A percentile compares a stretch with the other conserved stretches of the same genome.
Conservation (phyloP, 805 yeast genomes). For the Metschnikowia noctiluminum region DNA sequence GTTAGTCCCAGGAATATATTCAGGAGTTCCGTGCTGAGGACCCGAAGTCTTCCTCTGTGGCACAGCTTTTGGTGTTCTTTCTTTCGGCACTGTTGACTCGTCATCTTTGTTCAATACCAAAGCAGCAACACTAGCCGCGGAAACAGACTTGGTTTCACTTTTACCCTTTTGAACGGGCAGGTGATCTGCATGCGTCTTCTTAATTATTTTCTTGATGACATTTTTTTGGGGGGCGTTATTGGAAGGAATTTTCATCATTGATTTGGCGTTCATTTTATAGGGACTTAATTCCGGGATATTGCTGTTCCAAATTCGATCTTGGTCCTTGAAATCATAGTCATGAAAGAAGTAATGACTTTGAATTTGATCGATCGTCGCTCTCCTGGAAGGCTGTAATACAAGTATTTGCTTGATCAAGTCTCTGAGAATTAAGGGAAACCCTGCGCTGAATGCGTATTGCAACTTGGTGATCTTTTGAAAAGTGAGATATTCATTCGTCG, state of each 20-base stretch:
- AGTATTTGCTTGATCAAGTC: conserved; percentile 66
- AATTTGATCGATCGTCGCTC: conserved; percentile 57
- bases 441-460: conserved; percentile 68
- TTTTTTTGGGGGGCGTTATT: conserved; percentile 5
- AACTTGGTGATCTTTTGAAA: conserved; percentile 78
- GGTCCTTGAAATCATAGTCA: conserved; percentile 62
- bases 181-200: conserved; percentile 1
- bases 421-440: conserved; percentile 55
- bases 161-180: background rate
- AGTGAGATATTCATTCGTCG: conserved; percentile 75
- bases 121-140: conserved; percentile 42
- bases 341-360: conserved; percentile 72
- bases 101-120: conserved; percentile 32
- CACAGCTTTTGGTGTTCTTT: conserved; percentile 10
- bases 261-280: conserved; percentile 68
- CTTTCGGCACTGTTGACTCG: conserved; percentile 1
- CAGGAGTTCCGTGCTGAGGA: conserved; percentile 16
- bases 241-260: conserved; percentile 72
- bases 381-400: conserved; percentile 63
- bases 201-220: conserved; percentile 2
- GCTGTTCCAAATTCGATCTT: conserved; percentile 63
- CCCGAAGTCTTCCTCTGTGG: background rate
- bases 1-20: conserved; percentile 57
- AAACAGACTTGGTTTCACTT: conserved; percentile 14
- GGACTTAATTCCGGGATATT: conserved; percentile 68